phyloP scores from a whole-genome alignment of 371 early-diverging fungal genomes.

The Mortierella sp. region DNA sequence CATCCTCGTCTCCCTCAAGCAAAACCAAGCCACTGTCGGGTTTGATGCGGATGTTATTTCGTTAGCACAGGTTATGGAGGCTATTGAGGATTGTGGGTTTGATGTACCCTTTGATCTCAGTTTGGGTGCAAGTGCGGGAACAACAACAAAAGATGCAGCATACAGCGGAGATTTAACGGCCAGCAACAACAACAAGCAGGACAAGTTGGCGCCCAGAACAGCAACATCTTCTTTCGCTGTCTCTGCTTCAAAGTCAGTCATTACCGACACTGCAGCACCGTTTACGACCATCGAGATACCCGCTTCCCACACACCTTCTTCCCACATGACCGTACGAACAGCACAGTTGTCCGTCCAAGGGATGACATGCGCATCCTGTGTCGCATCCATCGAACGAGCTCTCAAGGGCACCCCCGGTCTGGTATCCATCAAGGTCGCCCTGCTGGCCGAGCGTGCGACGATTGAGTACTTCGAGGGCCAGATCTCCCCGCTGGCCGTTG shows the following conservation, averaged over 20 bases:
- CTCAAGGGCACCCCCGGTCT: conserved; percentile 65
- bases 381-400: conserved; percentile 80
- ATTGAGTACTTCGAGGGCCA: conserved; percentile 72
- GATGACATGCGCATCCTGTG: conserved; percentile 93
- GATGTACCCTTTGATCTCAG: conserved; percentile 50
- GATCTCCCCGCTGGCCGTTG: conserved; percentile 63
- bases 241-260: conserved; percentile 47
- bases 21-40: conserved; percentile 62
- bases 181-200: background rate
- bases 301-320: background rate
- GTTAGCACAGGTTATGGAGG: conserved; percentile 46
- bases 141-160: background rate
- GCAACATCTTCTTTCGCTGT: background rate
- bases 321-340: conserved; percentile 20
- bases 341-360: conserved; percentile 73
- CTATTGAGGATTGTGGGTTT: conserved; percentile 76
- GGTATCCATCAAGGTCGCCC: conserved; percentile 68
- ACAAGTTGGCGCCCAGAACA: background rate
- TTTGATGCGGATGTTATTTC: conserved; percentile 49
- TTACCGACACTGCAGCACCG: background rate
- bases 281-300: conserved; percentile 24
- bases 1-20: conserved; percentile 66
- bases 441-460: conserved; percentile 88
- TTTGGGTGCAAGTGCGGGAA: background rate
- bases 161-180: background rate